These are phyloP conservation scores for Penicillium parvum DNA, from an alignment of 495 filamentous ascomycete species.

Conservation along the genomic window DNA sequence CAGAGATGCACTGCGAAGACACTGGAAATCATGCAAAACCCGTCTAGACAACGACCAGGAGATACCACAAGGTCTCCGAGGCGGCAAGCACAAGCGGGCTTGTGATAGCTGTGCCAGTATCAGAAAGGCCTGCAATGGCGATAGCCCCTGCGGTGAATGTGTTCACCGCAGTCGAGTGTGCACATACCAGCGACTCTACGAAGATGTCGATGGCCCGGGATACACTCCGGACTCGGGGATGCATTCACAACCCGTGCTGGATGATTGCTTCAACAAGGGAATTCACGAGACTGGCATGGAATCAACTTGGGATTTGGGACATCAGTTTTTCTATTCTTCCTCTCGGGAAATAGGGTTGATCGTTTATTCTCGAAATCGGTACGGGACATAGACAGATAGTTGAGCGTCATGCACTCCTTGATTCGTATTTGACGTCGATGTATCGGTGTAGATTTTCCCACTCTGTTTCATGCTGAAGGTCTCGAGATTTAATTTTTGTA, in stretches of 20 bases:
- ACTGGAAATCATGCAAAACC: conserved; percentile 33
- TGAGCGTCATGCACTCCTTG: too few relatives aligned
- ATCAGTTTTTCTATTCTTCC: conserved; percentile 23
- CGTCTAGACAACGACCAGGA: conserved; percentile 19
- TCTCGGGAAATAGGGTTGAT: neutral
- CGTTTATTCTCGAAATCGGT: conserved; percentile 11
- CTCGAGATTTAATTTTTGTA: too few relatives aligned
- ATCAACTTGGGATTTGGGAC: conserved; percentile 22
- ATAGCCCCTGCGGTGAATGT: conserved; percentile 28
- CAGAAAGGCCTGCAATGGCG: conserved; percentile 31
- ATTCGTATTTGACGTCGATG: too few relatives aligned
- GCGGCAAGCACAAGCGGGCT: conserved; percentile 32
- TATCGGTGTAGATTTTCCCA: too few relatives aligned
- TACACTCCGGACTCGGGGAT: neutral
- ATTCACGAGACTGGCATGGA: neutral
- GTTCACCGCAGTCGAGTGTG: conserved; percentile 21
- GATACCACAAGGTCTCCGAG: conserved; percentile 25
- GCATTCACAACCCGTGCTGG: neutral
- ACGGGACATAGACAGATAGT: conserved; percentile 1
- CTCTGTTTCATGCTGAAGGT: too few relatives aligned
- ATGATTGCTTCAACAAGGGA: too few relatives aligned
- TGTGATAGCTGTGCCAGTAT: conserved; percentile 35
- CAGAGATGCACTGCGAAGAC: conserved; percentile 32
- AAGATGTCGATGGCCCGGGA: neutral
- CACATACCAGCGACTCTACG: conserved; percentile 26